phyloP scores from a whole-genome alignment of 495 filamentous ascomycete species.

The Jackrogersella minutella region DNA sequence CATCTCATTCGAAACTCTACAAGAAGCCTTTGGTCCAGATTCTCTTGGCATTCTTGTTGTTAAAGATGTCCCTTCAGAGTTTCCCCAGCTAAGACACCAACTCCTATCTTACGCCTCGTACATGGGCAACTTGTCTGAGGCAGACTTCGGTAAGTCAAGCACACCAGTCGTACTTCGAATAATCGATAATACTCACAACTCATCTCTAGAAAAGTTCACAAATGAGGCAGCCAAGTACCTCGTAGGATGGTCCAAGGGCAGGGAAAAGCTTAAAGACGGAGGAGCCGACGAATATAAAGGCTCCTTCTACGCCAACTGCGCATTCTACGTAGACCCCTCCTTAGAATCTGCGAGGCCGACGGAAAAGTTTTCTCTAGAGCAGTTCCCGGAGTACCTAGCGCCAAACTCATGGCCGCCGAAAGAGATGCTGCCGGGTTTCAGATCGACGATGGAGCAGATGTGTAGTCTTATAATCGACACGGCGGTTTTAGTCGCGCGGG shows the following conservation, averaged over 20 bases:
- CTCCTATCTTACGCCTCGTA: conserved; percentile 89
- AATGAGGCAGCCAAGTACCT: conserved; percentile 69
- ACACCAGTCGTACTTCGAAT: neutral
- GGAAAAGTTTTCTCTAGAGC: conserved; percentile 63
- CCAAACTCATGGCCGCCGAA: conserved; percentile 86
- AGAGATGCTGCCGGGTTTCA: conserved; percentile 74
- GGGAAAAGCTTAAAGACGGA: conserved; percentile 90
- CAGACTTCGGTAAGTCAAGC: conserved; percentile 69
- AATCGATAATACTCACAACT: conserved; percentile 23
- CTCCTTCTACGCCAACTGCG: conserved; percentile 96
- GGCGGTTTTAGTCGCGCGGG: conserved; percentile 82
- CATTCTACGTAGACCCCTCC: conserved; percentile 79
- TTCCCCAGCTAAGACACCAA: conserved; percentile 69
- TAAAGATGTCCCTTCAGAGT: conserved; percentile 77
- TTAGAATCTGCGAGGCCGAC: conserved; percentile 68
- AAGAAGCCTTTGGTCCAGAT: conserved; percentile 87
- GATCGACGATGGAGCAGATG: conserved; percentile 72
- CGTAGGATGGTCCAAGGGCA: conserved; percentile 83
- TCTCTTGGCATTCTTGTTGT: conserved; percentile 95
- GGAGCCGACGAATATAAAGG: conserved; percentile 93
- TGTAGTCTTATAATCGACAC: conserved; percentile 88
- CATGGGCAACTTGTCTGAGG: conserved; percentile 79
- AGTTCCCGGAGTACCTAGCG: conserved; percentile 65
- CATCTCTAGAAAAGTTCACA: conserved; percentile 64
- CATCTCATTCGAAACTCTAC: conserved; percentile 75